Percentiles rank a stretch among this genome's conserved stretches.
Evolutionary conservation across 2,329 filamentous ascomycete genomes (phyloP).

Genomic region (Karstenula rhodostoma): DNA sequence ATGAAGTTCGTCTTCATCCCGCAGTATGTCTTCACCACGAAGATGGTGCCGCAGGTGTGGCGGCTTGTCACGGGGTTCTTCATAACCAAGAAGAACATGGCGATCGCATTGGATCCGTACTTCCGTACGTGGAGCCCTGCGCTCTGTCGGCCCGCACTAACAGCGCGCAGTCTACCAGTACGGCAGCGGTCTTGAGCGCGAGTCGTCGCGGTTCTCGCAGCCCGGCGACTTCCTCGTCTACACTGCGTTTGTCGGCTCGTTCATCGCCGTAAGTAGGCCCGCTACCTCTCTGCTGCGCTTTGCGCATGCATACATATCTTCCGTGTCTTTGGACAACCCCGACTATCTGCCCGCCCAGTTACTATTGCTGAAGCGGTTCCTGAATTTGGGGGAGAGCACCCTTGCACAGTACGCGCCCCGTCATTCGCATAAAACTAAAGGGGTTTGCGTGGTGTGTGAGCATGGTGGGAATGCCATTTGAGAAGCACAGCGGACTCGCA

Average conservation of each 20-base stretch:
- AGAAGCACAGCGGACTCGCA: conserved; percentile 62
- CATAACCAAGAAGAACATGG: conserved; percentile 63
- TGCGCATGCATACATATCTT: conserved; percentile 15
- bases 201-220: conserved; percentile 73
- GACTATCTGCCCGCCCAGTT: conserved; percentile 64
- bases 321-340: conserved; percentile 58
- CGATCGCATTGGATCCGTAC: conserved; percentile 77
- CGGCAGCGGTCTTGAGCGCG: conserved; percentile 74
- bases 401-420: conserved; percentile 57
- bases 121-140: conserved; percentile 61
- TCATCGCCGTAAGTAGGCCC: conserved; percentile 77
- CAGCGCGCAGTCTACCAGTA: conserved; percentile 73
- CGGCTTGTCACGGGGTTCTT: conserved; percentile 66
- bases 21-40: conserved; percentile 62
- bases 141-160: conserved; percentile 36
- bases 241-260: conserved; percentile 72
- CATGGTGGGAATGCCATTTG: conserved; percentile 62
- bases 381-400: conserved; percentile 63
- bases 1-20: conserved; percentile 64
- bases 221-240: conserved; percentile 86
- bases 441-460: conserved; percentile 57
- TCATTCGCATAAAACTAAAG: conserved; percentile 61
- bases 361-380: conserved; percentile 60
- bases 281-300: conserved; percentile 21
- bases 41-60: conserved; percentile 65